Evolutionary conservation across 1,139 yeast genomes (phyloP).

Genomic region (Oligophagozyma castellii): DNA sequence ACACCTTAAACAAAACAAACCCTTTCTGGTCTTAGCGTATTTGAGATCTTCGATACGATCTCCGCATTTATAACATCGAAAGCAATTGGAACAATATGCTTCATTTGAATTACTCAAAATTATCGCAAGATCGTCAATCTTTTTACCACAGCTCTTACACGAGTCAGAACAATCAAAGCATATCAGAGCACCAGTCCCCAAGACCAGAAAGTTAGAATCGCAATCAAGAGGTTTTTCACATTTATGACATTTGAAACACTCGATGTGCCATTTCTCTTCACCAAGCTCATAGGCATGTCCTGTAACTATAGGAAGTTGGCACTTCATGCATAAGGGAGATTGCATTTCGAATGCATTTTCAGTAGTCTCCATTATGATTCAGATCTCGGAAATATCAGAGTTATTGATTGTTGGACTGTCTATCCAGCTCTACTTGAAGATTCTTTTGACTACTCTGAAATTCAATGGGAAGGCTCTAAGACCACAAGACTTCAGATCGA

Average conservation of each 20-base stretch:
- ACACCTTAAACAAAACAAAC: constrained; percentile 86
- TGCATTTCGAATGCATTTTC: too few species aligned
- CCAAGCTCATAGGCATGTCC: constrained; percentile 80
- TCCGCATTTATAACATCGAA: constrained; percentile 82
- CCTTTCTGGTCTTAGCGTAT: constrained; percentile 89
- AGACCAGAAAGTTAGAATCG: constrained; percentile 74
- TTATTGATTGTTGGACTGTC: too few species aligned
- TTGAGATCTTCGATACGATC: constrained; percentile 77
- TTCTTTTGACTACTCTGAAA: too few species aligned
- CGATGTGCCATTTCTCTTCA: constrained; percentile 90
- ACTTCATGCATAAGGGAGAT: constrained; percentile 21
- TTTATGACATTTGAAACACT: constrained; percentile 80
- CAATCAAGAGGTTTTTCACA: constrained; percentile 71
- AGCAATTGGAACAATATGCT: constrained; percentile 87
- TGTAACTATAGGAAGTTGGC: constrained; percentile 37
- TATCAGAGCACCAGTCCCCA: constrained; percentile 84
- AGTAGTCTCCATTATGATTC: too few species aligned
- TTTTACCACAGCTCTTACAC: constrained; percentile 77
- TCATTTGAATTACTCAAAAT: constrained; percentile 69
- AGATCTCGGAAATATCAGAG: too few species aligned
- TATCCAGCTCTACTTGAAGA: too few species aligned
- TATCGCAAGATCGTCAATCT: constrained; percentile 92
- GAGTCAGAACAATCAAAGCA: constrained; percentile 86
- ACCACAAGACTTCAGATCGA: too few species aligned
- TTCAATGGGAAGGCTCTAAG: too few species aligned